Conservation (phyloP, 108 stramenopile species). For the Fragilaria crotonensis region DNA sequence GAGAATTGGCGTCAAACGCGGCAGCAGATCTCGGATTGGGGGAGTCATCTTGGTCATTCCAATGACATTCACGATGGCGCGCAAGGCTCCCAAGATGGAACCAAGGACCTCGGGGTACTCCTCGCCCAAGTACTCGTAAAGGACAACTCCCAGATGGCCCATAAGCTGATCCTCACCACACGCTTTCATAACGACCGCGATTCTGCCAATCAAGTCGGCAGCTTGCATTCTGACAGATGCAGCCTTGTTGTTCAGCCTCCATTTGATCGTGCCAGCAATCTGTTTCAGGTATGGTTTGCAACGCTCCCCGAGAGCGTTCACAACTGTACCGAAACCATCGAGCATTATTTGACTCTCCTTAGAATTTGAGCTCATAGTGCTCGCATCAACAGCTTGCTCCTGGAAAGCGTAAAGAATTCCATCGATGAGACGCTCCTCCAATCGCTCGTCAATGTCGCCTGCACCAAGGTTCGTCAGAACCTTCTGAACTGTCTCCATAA, state of each 20-base stretch:
- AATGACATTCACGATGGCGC: constrained; percentile 96
- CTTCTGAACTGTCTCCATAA: constrained; percentile 95
- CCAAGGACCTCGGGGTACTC: constrained; percentile 97
- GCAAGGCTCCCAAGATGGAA: constrained; percentile 91
- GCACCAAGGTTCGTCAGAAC: constrained; percentile 92
- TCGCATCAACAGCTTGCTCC: constrained; percentile 92
- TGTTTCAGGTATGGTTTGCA: constrained; percentile 98
- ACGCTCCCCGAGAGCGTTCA: constrained; percentile 92
- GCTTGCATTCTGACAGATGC: constrained; percentile 98
- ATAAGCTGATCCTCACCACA: constrained; percentile 98
- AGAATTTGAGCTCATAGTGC: constrained; percentile 32
- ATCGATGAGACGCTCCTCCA: constrained; percentile 98
- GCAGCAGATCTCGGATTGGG: constrained; percentile 93
- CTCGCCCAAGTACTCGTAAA: constrained; percentile 99
- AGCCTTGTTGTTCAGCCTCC: constrained; percentile 96
- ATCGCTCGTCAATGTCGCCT: constrained; percentile 87
- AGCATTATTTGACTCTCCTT: constrained; percentile 90
- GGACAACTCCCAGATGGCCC: constrained; percentile 97
- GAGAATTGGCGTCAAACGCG: constrained; percentile 96
- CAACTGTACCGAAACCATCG: constrained; percentile 94
- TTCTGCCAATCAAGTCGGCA: constrained; percentile 94
- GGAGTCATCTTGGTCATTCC: constrained; percentile 99
- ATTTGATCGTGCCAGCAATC: constrained; percentile 97
- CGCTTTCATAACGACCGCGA: constrained; percentile 97
- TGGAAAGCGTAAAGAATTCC: constrained; percentile 99